phyloP scores from a whole-genome alignment of 1,139 yeast species.

The Yamadazyma oceani region DNA sequence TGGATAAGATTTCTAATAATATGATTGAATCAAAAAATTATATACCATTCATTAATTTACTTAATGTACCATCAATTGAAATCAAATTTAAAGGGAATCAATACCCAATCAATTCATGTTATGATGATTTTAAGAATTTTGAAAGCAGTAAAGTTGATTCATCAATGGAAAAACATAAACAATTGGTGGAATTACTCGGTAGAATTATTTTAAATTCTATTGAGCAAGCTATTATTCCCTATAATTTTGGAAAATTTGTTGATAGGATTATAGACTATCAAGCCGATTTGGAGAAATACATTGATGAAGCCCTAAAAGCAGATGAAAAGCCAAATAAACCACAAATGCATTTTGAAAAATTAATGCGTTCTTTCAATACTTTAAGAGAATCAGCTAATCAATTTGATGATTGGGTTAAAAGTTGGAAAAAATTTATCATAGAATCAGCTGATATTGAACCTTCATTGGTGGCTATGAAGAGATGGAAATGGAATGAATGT shows the following conservation, averaged over 20 bases:
- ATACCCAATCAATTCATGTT: slow-evolving; percentile 65
- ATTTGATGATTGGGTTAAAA: slow-evolving; percentile 46
- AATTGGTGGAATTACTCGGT: slow-evolving; percentile 59
- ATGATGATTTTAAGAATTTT: slow-evolving; percentile 64
- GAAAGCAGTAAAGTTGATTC: slow-evolving; percentile 50
- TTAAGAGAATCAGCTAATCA: slow-evolving; percentile 24
- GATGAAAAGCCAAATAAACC: slow-evolving; percentile 13
- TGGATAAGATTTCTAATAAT: slow-evolving; percentile 33
- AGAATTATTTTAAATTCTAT: slow-evolving; percentile 54
- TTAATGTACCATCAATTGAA: slow-evolving; percentile 71
- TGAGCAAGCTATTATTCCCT: slow-evolving; percentile 79
- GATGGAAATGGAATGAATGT: slow-evolving; percentile 81
- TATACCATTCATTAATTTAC: slow-evolving; percentile 61
- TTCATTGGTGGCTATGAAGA: slow-evolving; percentile 61
- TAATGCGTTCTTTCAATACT: slow-evolving; percentile 24
- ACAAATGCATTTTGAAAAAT: slow-evolving; percentile 31
- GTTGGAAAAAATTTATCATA: slow-evolving; percentile 50
- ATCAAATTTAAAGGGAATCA: slow-evolving; percentile 47
- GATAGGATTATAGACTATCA: slow-evolving; percentile 43
- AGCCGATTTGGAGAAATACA: slow-evolving; percentile 42
- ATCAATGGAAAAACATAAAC: slow-evolving; percentile 54
- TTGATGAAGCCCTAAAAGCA: slow-evolving; percentile 12
- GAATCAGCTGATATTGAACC: slow-evolving; percentile 58
- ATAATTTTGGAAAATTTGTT: slow-evolving; percentile 53
- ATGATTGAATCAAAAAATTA: slow-evolving; percentile 61